Base-by-base conservation (phyloP, 345 rosid genomes). In the Noccaea bulbosa region DNA sequence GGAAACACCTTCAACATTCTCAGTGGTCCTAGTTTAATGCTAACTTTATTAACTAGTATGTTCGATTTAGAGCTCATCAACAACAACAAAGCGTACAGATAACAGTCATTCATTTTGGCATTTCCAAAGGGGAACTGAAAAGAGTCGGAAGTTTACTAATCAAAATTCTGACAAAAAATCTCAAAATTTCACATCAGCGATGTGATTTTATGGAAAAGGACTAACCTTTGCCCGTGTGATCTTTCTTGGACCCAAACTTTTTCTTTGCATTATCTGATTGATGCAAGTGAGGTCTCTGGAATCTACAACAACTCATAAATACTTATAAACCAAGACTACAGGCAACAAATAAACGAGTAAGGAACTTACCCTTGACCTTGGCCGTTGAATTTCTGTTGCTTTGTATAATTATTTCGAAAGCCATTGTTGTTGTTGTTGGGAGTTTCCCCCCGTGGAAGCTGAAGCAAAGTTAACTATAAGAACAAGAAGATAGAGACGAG, bases 221-320 rank as follows among this genome's bases (percentile, higher is more conserved):
- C 83, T 54, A 60, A 89, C 96, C 92, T 84, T 81, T 81, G 22
- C 83, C 83, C 50, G 2, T 72, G 40, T 53, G 71, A 71, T 67
- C 79, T 73, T 79, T 80, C 56, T 77, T 54, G 77, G 37, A 66
- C 22, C 81, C 81, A 65, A 67, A 78, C 71, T 81, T 87, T 62
- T 84, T 85, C 81, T 87, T 86, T 63, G 55, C 59, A 53, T 77
- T 81, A 60, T 79, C 63, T 63, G 5, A 57, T 55, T 75, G 82
- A 71, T 77, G 83, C 63, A 69, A 73, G 58, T 82, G 88, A 52
- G 90, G 71, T 35, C 80, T 85, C 62, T 85, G 83, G 68, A 72
- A 74, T 73, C 97, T 82, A 79, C 78, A 82, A 11, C 62, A 70
- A 20, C 63, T 39, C 49, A 77, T 63, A 38, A 20, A 56, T 50